phyloP scores from a whole-genome alignment of 176 grass and related monocot species.

The sorghum (Sorghum bicolor) region Sorghum_bicolor_NCBIv3 NC_012872.2:15611501-15612000 shows the following conservation, averaged over 20 bases:
- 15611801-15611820: constrained; percentile 46
- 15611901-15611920: constrained; percentile 54
- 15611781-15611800: constrained; percentile 81
- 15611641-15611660: neutral
- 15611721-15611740: neutral
- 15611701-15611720: neutral
- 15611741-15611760: constrained; percentile 28
- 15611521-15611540: constrained; percentile 41
- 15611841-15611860: constrained; percentile 49
- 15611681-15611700: neutral
- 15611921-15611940: constrained; percentile 56
- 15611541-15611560: constrained; percentile 75
- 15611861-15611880: constrained; percentile 49
- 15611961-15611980: neutral
- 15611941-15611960: neutral
- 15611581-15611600: constrained; percentile 70
- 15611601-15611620: constrained; percentile 17
- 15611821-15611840: constrained; percentile 50
- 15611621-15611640: constrained; percentile 77
- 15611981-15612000: neutral
- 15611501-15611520: constrained; percentile 58
- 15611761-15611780: constrained; percentile 82
- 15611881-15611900: constrained; percentile 83
- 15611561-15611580: constrained; percentile 62
- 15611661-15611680: neutral